These are phyloP conservation scores for Phytophthora europaea DNA, from an alignment of 352 stramenopile genomes.

Conservation along the genomic window DNA sequence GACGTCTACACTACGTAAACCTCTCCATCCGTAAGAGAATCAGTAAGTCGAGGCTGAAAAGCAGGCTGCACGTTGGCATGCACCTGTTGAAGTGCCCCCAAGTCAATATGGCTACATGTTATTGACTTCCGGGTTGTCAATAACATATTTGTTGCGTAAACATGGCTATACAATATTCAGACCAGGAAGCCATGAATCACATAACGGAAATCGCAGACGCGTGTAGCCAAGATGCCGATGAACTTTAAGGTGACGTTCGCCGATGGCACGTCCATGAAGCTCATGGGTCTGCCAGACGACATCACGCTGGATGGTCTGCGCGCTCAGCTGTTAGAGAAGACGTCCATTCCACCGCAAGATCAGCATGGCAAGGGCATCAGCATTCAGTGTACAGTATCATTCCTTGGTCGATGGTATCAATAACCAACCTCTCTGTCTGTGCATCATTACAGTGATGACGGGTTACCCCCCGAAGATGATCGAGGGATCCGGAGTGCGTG, in stretches of 20 bases:
- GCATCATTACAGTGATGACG: conserved; percentile 65
- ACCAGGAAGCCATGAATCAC: background rate
- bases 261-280: conserved; percentile 77
- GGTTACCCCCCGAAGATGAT: conserved; percentile 80
- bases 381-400: conserved; percentile 15
- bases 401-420: conserved; percentile 8
- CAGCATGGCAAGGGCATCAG: conserved; percentile 57
- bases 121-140: background rate
- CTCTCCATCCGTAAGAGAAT: background rate
- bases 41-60: background rate
- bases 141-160: background rate
- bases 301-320: conserved; percentile 71
- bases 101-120: background rate
- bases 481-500: conserved; percentile 65
- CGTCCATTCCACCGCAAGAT: conserved; percentile 64
- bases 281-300: conserved; percentile 68
- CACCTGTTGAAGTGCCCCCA: background rate
- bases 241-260: conserved; percentile 86
- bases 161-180: background rate
- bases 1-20: conserved; percentile 4
- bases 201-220: conserved; percentile 1
- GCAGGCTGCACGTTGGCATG: background rate
- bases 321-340: conserved; percentile 63
- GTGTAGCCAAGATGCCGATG: conserved; percentile 36
- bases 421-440: conserved; percentile 11